Base-by-base conservation (phyloP, 495 filamentous ascomycete species). In the Penicillium lividum region DNA sequence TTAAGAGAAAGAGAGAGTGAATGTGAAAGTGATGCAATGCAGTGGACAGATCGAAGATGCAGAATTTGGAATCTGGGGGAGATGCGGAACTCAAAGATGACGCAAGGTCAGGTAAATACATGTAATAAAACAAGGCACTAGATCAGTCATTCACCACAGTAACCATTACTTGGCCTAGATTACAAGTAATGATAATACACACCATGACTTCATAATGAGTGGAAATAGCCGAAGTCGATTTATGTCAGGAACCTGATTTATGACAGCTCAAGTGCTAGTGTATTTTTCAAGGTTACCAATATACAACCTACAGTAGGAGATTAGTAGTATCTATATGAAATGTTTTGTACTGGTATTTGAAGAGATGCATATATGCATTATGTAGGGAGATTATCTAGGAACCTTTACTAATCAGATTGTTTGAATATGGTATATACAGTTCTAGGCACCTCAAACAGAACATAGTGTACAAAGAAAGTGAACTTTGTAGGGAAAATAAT, bases 181-280 rank as follows among this genome's bases (percentile, higher is more conserved):
- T 49, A 49, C 46, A n/a, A n/a, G 46, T 49, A 49, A 31, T 30
- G 1, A 0, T 0, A 49, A 31, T 49, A 49, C 46, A 52, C 27
- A 42, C 38, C n/a, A 66, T 69, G 64, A 67, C 62, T 34, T 65
- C 67, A 67, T 65, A 30, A 30, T 34, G 28, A 34, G 29, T 28
- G 15, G 38, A 40, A 40, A n/a, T 16, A 16, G 38, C 38, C 38
- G 38, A 40, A 40, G 10, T 16, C 38, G n/a, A 16, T 16, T 15
- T 13, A 16, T 40, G 5, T 5, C n/a, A 40, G 5, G 38, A 40
- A 40, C 38, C 38, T 13, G 38, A 16, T 40, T 40, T 16, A 15
- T n/a, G 15, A 40, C n/a, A 36, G 9, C 9, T 4, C 33, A 11
- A 36, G 8, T 4, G 8, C 33, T 16, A 16, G 13, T 40, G 15